Base-by-base conservation (phyloP, 352 stramenopile species). In the Phytopythium montanum region DNA sequence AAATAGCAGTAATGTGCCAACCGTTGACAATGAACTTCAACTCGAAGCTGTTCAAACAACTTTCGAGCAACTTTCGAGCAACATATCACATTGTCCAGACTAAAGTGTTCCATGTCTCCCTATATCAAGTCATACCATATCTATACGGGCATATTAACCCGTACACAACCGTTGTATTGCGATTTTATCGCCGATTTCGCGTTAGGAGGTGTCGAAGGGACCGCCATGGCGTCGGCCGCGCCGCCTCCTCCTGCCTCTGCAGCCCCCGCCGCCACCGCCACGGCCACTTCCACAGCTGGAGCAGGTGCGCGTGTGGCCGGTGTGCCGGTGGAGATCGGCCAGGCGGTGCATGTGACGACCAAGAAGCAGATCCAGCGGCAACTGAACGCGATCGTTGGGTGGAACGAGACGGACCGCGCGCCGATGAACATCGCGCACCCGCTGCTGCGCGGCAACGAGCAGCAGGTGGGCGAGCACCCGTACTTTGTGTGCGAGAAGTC, bases 401-500 rank as follows among this genome's bases (percentile, higher is more conserved):
- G 85, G 85, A 88, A 69, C 54, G 85, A 92, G 51, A 38, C 85
- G 45, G 82, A 93, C 46, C 79, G 80, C 48, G 81, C 85, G 45
- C 85, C 85, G 13, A 79, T 95, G 69, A 76, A 85, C 56, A 76
- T 90, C 25, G 75, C 73, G 25, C 77, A 89, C 61, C 69, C 83
- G 19, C 87, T 95, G 59, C 68, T 88, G 52, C 76, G 85, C 21
- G 68, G 71, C 54, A 93, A 90, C 58, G 78, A 91, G 59, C 76
- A 84, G 56, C 83, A 90, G 53, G 72, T 95, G 52, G 65, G 75
- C 52, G 85, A 95, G 33, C 81, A 93, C 60, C 78, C 81, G 62
- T 95, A 95, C 61, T 90, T 95, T 66, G 85, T 95, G 55, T 90
- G 85, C 57, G 85, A 92, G 54, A 75, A 81, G 48, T 91, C 81